Evolutionary conservation across 208 protist species (phyloP).

Genomic region (Leishmania braziliensis): DNA sequence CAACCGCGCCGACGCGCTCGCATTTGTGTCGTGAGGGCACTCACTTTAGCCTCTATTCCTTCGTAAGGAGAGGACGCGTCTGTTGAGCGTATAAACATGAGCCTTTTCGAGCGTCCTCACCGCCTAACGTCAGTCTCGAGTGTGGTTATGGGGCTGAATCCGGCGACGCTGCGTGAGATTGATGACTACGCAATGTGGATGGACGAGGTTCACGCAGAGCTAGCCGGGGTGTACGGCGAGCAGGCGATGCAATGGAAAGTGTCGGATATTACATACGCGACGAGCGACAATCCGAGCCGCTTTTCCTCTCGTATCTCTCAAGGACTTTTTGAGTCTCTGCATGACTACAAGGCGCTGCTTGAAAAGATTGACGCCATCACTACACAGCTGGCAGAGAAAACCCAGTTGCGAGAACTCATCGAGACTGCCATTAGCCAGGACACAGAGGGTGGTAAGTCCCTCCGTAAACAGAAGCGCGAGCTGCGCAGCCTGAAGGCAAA

Average conservation of each 20-base stretch:
- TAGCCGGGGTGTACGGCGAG: constrained; percentile 45
- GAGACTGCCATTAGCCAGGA: constrained; percentile 10
- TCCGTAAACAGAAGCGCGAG: constrained; percentile 11
- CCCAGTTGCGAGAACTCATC: constrained; percentile 9
- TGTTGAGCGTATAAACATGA: constrained; percentile 13
- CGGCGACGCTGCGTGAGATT: constrained; percentile 40
- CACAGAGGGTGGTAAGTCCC: constrained; percentile 14
- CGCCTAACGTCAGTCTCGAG: constrained; percentile 34
- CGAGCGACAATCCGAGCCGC: constrained; percentile 14
- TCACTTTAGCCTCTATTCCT: too few relatives aligned
- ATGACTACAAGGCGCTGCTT: constrained; percentile 39
- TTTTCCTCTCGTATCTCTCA: constrained; percentile 52
- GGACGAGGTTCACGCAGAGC: constrained; percentile 46
- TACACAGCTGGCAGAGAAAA: constrained; percentile 8
- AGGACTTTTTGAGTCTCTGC: constrained; percentile 45
- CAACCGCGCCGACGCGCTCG: neutral
- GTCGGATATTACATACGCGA: constrained; percentile 54
- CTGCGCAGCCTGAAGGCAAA: constrained; percentile 10
- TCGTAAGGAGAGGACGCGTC: neutral
- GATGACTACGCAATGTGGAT: constrained; percentile 45
- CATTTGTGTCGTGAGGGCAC: too few relatives aligned
- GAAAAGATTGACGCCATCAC: constrained; percentile 18
- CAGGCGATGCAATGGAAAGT: neutral
- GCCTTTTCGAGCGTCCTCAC: constrained; percentile 70
- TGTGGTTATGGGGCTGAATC: constrained; percentile 58